phyloP scores from a whole-genome alignment of 2,329 filamentous ascomycete genomes.

The Anthostomella pinea region DNA sequence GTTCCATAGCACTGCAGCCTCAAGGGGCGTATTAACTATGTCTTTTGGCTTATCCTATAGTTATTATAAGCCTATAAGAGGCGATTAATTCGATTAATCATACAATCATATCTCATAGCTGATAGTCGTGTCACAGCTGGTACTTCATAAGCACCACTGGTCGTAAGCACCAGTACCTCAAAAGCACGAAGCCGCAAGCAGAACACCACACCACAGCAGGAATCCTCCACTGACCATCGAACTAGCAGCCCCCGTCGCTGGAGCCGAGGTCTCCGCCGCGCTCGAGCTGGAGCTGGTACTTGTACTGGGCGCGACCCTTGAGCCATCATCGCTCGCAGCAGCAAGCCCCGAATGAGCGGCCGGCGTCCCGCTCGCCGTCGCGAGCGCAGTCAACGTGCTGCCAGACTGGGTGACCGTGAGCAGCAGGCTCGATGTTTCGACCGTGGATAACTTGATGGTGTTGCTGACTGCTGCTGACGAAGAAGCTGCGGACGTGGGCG shows the following conservation, averaged over 20 bases:
- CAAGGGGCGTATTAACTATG: too few species aligned
- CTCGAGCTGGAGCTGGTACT: background rate
- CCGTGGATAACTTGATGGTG: background rate
- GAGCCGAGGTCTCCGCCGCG: background rate
- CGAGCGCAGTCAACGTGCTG: constrained; percentile 6
- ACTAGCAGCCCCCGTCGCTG: constrained; percentile 1
- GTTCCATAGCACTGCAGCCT: too few species aligned
- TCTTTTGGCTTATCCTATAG: too few species aligned
- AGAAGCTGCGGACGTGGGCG: background rate
- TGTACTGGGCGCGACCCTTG: constrained; percentile 2
- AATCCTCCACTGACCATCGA: constrained; percentile 2
- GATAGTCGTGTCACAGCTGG: too few species aligned
- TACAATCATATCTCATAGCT: too few species aligned
- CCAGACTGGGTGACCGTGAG: constrained; percentile 3
- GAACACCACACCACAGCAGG: constrained; percentile 4
- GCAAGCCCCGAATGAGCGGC: constrained; percentile 6
- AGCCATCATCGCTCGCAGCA: too few species aligned
- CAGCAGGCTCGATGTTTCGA: constrained; percentile 8
- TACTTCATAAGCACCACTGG: too few species aligned
- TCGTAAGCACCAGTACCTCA: too few species aligned
- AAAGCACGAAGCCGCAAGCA: constrained; percentile 3
- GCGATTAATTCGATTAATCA: too few species aligned
- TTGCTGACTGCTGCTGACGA: constrained; percentile 3
- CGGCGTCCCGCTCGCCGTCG: constrained; percentile 9
- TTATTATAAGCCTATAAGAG: too few species aligned